These are phyloP conservation scores for Ogataea allantospora DNA, from an alignment of 805 yeast species.

Conservation along the genomic window DNA sequence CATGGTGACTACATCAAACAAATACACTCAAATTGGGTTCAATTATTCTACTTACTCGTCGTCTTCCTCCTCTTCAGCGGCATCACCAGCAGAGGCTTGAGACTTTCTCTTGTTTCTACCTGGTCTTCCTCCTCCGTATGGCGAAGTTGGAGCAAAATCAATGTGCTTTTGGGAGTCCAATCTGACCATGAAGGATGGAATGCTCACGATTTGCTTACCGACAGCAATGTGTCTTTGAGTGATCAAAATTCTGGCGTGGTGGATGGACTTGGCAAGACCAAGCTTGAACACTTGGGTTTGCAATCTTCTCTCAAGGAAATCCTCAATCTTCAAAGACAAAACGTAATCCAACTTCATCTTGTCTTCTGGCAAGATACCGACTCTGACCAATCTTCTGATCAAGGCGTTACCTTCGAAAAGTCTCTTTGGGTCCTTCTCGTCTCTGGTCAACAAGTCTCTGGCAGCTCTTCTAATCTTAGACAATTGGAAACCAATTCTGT, in stretches of 20 bases:
- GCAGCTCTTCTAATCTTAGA: conserved; percentile 99
- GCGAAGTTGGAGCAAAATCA: conserved; percentile 98
- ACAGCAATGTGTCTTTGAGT: conserved; percentile 99
- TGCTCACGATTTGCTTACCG: conserved; percentile 98
- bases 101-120: conserved; percentile 99
- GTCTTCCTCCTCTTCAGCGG: conserved; percentile 56
- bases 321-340: conserved; percentile 96
- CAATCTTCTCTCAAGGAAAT: conserved; percentile 99
- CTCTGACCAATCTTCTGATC: conserved; percentile 98
- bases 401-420: conserved; percentile 99
- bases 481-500: conserved; percentile 99
- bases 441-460: conserved; percentile 99
- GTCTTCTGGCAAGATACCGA: conserved; percentile 98
- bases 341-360: conserved; percentile 99
- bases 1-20: background rate
- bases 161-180: conserved; percentile 99
- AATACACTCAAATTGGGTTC: conserved; percentile 2
- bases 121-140: conserved; percentile 99
- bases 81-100: conserved; percentile 63
- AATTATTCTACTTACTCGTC: conserved; percentile 43
- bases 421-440: conserved; percentile 99
- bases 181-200: conserved; percentile 99
- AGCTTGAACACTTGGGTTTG: conserved; percentile 99
- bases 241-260: conserved; percentile 99
- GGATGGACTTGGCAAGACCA: conserved; percentile 98